Percentiles rank a stretch among this genome's conserved stretches.
These are phyloP conservation scores for Saccharomyces hybrid DNA, from an alignment of 1,139 yeast genomes.

Conservation along the genomic window DNA sequence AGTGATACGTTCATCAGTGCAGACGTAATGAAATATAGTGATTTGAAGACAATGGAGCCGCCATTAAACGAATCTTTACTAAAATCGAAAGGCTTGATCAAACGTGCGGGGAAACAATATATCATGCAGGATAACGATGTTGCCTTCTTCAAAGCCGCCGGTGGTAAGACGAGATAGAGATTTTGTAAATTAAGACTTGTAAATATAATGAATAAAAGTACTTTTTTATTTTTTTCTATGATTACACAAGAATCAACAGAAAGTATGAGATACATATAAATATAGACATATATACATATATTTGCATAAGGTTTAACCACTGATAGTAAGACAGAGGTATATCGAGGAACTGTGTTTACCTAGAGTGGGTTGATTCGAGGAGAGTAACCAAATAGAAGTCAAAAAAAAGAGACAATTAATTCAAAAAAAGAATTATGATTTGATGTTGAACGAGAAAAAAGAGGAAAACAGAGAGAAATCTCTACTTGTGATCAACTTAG, in stretches of 20 bases:
- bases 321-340: conserved; percentile 36
- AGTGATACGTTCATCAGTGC: conserved; percentile 80
- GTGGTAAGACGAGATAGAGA: conserved; percentile 33
- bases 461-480: conserved; percentile 1
- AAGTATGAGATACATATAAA: background rate
- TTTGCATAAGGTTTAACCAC: conserved; percentile 20
- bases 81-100: conserved; percentile 45
- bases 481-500: conserved; percentile 12
- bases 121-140: conserved; percentile 74
- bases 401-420: background rate
- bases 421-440: conserved; percentile 1
- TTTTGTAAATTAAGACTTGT: conserved; percentile 3
- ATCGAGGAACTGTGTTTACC: conserved; percentile 32
- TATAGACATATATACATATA: background rate
- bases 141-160: conserved; percentile 49
- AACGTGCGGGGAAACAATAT: conserved; percentile 64
- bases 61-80: conserved; percentile 31
- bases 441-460: conserved; percentile 1
- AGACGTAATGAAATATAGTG: conserved; percentile 53
- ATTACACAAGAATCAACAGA: conserved; percentile 2
- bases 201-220: conserved; percentile 4
- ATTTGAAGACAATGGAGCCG: conserved; percentile 35
- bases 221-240: background rate
- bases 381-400: background rate
- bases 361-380: conserved; percentile 30